phyloP scores from a whole-genome alignment of 1,284 basidiomycete genomes.

The Cystobasidium sp. region DNA sequence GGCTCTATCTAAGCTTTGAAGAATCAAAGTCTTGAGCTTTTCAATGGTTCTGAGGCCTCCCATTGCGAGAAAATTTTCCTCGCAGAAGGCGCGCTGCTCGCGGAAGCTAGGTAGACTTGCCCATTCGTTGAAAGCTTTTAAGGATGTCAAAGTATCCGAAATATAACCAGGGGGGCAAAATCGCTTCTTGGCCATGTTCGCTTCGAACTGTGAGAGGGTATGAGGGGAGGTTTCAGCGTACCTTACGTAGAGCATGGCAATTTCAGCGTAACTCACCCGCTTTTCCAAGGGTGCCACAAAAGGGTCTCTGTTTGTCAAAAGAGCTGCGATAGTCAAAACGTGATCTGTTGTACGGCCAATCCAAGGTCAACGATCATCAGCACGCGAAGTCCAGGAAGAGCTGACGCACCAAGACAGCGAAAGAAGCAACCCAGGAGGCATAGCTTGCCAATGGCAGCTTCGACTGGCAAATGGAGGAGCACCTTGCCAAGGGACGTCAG shows the following conservation, averaged over 20 bases:
- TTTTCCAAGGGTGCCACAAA: conserved; percentile 82
- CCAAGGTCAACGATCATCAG: conserved; percentile 77
- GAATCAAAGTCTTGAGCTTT: conserved; percentile 80
- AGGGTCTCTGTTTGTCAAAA: conserved; percentile 82
- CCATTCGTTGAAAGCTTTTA: conserved; percentile 85
- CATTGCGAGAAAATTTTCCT: conserved; percentile 80
- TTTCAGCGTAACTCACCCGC: conserved; percentile 68
- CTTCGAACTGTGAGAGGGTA: conserved; percentile 65
- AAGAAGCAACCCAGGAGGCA: conserved; percentile 83
- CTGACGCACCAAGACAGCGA: conserved; percentile 65
- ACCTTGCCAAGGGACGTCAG: conserved; percentile 83
- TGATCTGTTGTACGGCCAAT: conserved; percentile 66
- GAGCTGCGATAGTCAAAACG: conserved; percentile 76
- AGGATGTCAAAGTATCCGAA: conserved; percentile 80
- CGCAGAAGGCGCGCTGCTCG: conserved; percentile 71
- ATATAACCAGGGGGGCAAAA: conserved; percentile 77
- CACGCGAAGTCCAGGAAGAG: neutral
- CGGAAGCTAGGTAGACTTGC: conserved; percentile 67
- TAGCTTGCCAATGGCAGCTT: conserved; percentile 85
- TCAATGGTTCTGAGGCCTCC: conserved; percentile 79
- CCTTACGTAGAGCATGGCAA: conserved; percentile 73
- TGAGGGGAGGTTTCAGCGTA: conserved; percentile 80
- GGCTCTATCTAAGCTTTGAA: conserved; percentile 76
- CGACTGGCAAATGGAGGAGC: conserved; percentile 80
- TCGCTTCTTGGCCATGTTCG: conserved; percentile 72